Conservation (phyloP, 768 basidiomycete species). For the Mycena rebaudengoi region DNA sequence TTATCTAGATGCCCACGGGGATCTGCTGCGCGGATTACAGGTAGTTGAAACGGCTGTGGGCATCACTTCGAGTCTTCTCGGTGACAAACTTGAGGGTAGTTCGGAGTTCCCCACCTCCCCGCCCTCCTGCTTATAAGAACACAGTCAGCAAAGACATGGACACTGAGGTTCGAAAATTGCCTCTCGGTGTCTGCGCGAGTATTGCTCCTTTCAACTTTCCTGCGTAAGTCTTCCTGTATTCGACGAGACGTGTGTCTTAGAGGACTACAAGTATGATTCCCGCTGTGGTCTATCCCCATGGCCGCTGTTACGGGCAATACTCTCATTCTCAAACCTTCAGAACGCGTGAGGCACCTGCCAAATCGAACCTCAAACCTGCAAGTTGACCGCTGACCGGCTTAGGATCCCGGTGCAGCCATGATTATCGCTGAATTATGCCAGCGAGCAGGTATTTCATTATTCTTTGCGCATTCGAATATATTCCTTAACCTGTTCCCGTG, state of each 20-base stretch:
- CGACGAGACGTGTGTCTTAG: background rate
- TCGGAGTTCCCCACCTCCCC: background rate
- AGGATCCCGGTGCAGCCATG: conserved; percentile 98
- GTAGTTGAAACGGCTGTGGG: conserved; percentile 84
- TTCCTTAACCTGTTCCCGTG: background rate
- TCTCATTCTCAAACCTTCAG: conserved; percentile 93
- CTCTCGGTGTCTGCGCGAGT: conserved; percentile 89
- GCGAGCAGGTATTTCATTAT: conserved; percentile 83
- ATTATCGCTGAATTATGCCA: conserved; percentile 96
- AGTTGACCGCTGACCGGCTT: no score
- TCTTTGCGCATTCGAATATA: conserved; percentile 19
- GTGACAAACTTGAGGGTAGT: conserved; percentile 90
- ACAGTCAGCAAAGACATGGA: conserved; percentile 96
- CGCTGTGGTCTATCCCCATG: conserved; percentile 94
- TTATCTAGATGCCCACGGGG: conserved; percentile 87
- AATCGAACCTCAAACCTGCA: no score
- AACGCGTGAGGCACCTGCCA: no score
- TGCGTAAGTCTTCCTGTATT: conserved; percentile 59
- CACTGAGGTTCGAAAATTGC: conserved; percentile 83
- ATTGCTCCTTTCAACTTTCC: conserved; percentile 92
- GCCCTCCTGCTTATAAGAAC: conserved; percentile 1
- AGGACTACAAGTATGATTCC: conserved; percentile 80
- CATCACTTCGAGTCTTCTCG: conserved; percentile 86
- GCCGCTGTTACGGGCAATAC: conserved; percentile 93
- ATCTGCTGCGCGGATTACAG: conserved; percentile 91